Base-by-base conservation (phyloP, 2,329 filamentous ascomycete species). In the Beauveria medogensis region DNA sequence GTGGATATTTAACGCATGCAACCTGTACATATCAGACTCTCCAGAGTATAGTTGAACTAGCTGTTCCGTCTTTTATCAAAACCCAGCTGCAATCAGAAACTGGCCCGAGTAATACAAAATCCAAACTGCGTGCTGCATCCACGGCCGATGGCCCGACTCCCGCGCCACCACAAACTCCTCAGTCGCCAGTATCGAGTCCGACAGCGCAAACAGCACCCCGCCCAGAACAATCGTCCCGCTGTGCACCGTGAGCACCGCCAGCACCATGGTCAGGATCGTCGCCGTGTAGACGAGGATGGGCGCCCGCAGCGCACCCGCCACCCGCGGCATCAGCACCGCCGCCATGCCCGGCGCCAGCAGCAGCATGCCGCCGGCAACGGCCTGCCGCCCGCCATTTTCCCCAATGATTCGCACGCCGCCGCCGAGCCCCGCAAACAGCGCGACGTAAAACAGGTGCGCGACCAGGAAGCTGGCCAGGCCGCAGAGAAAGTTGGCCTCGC, bases 71-170 rank as follows among this genome's bases (percentile, higher is more conserved):
- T 22, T 22, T 22, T 18, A 10, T 46, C 40, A 61, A 20, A 61
- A 56, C 14, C 54, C 54, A 37, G 20, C 50, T 14, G 67, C 64
- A 55, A 75, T 74, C n/a, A 71, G 63, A 3, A 70, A 44, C 63
- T 75, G 73, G 1, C 72, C 73, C 12, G 55, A 62, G 60, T 74
- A 75, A 61, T 75, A 75, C 18, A 75, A 61, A 1, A 66, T 47
- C 73, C 73, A 75, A 24, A 75, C 72, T 0, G 67, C 64, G 57
- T 70, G 65, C 56, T 70, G 70, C 70, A 75, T 72, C 67, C 66
- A 70, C 2, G 52, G 53, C 1, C 66, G 66, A 46, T 68, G 64
- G 12, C 18, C 24, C n/a, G 70, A 71, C 6, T 56, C 53, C 0
- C 59, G 26, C 10, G 66, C 41, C 10, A 74, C 59, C 2, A 75